Evolutionary conservation across 208 protist genomes (phyloP).

Genomic region (Acanthamoeba sp.): DNA sequence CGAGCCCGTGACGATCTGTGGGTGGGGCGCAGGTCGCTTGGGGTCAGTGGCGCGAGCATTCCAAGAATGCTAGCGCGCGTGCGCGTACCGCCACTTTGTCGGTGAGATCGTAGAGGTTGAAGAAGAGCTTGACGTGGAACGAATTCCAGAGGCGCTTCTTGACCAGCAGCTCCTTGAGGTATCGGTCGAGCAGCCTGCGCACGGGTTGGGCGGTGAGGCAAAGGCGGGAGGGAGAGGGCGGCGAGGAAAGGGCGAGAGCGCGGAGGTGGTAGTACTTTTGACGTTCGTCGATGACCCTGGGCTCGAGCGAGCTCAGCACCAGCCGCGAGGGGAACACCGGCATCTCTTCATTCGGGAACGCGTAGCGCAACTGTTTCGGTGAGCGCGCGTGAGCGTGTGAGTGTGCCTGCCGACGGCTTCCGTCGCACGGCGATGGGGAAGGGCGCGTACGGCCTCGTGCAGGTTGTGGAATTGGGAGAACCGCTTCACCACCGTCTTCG

Average conservation of each 20-base stretch:
- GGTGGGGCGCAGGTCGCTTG: background rate
- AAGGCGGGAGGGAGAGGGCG: no score
- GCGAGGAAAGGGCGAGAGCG: background rate
- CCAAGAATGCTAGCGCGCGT: no score
- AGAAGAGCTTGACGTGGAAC: conserved; percentile 52
- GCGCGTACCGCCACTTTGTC: conserved; percentile 33
- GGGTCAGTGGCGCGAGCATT: background rate
- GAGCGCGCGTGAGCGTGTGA: no score
- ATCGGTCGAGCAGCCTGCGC: background rate
- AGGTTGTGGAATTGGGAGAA: conserved; percentile 48
- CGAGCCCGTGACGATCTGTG: conserved; percentile 51
- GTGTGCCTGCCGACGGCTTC: background rate
- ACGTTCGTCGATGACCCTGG: conserved; percentile 9
- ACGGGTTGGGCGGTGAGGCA: background rate
- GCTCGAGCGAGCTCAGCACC: conserved; percentile 43
- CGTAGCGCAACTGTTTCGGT: background rate
- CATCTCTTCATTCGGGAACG: conserved; percentile 26
- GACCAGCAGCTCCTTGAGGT: conserved; percentile 48
- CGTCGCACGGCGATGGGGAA: background rate
- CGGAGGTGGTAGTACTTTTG: background rate
- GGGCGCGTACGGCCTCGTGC: conserved; percentile 5
- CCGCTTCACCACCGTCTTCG: conserved; percentile 29
- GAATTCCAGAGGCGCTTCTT: conserved; percentile 39
- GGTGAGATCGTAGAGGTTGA: conserved; percentile 55
- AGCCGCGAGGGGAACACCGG: conserved; percentile 26